Conservation (phyloP, 2,329 filamentous ascomycete genomes). For the Macroventuria anomochaeta region DNA sequence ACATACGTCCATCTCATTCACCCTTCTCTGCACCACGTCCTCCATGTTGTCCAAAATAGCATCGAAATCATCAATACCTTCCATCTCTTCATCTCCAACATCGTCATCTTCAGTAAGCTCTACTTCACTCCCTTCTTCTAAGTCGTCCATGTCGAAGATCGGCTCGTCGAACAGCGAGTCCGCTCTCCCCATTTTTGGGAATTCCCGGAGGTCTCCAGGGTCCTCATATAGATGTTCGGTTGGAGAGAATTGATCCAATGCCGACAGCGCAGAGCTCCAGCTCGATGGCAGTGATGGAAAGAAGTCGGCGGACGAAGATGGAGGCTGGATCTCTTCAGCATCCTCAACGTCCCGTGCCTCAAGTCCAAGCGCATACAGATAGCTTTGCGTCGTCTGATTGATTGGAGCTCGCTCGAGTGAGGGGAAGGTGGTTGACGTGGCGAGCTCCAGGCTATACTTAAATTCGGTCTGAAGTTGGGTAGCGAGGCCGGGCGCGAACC, state of each 20-base stretch:
- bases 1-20: slow-evolving; percentile 19
- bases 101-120: slow-evolving; percentile 7
- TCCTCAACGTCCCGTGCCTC: neutral
- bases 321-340: neutral
- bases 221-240: neutral
- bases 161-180: neutral
- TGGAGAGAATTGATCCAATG: neutral
- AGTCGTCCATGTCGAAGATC: neutral
- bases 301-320: too few species aligned
- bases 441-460: neutral
- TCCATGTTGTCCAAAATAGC: slow-evolving; percentile 23
- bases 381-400: neutral
- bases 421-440: neutral
- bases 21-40: slow-evolving; percentile 12
- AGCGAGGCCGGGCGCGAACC: slow-evolving; percentile 1
- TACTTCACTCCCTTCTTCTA: slow-evolving; percentile 1
- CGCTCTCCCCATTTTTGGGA: too few species aligned
- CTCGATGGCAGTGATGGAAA: neutral
- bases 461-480: neutral
- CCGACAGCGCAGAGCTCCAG: neutral
- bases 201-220: neutral
- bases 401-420: neutral
- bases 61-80: slow-evolving; percentile 22
- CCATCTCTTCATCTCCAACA: slow-evolving; percentile 22
- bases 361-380: neutral